These are phyloP conservation scores for Hippophae gyantsensis DNA, from an alignment of 306 rosid species.

Conservation along the genomic window DNA sequence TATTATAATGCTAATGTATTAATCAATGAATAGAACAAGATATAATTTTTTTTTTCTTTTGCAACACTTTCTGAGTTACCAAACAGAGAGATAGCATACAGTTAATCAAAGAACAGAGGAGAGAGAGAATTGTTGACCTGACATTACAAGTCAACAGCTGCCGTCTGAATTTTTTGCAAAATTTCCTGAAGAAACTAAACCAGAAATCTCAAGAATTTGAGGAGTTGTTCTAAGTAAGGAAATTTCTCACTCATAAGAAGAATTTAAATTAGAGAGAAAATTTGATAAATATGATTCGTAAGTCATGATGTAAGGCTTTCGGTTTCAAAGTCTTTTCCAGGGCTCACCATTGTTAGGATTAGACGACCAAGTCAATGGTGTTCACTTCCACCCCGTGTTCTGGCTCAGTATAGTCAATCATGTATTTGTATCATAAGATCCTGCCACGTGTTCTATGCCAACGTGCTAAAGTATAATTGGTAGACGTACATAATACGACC, in stretches of 20 bases:
- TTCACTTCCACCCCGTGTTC: neutral
- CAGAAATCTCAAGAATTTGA: neutral
- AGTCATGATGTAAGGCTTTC: neutral
- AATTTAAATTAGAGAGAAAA: neutral
- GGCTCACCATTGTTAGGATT: neutral
- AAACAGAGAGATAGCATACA: neutral
- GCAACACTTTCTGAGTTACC: constrained; percentile 11
- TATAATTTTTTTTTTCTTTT: neutral
- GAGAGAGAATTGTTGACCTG: constrained; percentile 23
- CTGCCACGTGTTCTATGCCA: neutral
- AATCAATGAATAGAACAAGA: no score
- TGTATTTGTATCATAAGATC: neutral
- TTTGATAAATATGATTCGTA: neutral
- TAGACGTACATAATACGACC: no score
- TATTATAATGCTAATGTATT: no score
- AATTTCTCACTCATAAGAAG: neutral
- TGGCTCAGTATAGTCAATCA: neutral
- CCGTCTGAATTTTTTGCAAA: neutral
- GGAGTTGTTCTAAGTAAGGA: constrained; percentile 1
- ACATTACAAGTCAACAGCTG: constrained; percentile 6
- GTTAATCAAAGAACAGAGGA: constrained; percentile 3
- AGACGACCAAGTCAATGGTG: neutral
- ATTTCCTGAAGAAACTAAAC: constrained; percentile 9
- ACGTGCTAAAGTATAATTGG: no score
- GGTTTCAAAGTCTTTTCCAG: neutral